These are phyloP conservation scores for Penicillium silybi DNA, from an alignment of 495 filamentous ascomycete genomes.

Conservation along the genomic window DNA sequence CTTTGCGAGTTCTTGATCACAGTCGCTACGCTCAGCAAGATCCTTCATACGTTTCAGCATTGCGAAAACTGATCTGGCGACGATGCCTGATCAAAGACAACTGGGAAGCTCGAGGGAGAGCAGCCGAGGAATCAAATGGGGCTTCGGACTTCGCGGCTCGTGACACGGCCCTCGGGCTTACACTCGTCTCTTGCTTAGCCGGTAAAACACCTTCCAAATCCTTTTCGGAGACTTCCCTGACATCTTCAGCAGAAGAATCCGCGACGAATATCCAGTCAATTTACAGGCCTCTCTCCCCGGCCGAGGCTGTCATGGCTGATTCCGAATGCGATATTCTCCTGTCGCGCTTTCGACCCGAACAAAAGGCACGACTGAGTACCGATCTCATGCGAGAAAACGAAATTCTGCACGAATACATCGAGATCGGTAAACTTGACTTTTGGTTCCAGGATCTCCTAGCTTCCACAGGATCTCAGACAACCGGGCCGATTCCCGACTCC, in stretches of 20 bases:
- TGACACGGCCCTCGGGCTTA: constrained; percentile 31
- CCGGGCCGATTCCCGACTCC: not conserved
- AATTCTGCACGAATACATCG: constrained; percentile 48
- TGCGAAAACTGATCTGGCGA: constrained; percentile 77
- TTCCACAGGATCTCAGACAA: constrained; percentile 12
- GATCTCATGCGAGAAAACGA: constrained; percentile 53
- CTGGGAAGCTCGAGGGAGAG: constrained; percentile 54
- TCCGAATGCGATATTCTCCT: constrained; percentile 50
- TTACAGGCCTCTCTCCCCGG: constrained; percentile 44
- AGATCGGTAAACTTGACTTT: constrained; percentile 55
- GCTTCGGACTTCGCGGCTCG: constrained; percentile 20
- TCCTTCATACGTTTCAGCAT: constrained; percentile 47
- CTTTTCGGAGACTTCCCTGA: not conserved
- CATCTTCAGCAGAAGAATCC: constrained; percentile 11
- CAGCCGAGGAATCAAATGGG: constrained; percentile 25
- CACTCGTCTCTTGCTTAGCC: constrained; percentile 28
- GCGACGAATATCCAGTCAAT: constrained; percentile 18
- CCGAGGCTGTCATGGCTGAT: constrained; percentile 44
- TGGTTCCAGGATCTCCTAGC: constrained; percentile 54
- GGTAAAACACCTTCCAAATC: constrained; percentile 20
- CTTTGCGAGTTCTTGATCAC: constrained; percentile 62
- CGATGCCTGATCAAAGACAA: constrained; percentile 75
- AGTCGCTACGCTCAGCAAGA: constrained; percentile 46
- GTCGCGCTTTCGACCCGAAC: constrained; percentile 50
- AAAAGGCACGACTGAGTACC: constrained; percentile 46